Base-by-base conservation (phyloP, 2,329 filamentous ascomycete genomes). In the Fusarium dimerum region DNA sequence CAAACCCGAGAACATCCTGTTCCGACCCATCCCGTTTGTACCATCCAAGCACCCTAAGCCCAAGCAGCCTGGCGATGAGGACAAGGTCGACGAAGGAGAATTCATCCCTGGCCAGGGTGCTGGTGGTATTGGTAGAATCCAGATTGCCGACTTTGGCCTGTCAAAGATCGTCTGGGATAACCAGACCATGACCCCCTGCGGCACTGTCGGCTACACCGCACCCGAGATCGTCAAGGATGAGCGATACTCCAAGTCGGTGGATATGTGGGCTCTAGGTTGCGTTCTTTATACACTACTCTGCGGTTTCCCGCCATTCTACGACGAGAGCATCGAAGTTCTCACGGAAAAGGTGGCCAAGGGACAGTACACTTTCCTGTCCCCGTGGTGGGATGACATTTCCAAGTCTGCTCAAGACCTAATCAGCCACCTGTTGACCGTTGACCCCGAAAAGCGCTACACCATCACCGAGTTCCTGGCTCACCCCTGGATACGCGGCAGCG, bases 211-310 rank as follows among this genome's bases (percentile, higher is more conserved):
- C 41, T 99, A 99, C 75, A 97, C 94, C 5, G 94, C 94, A 4
- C 94, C 94, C 8, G 94, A 99, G 70, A 99, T 99, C 57, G 94
- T 99, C 70, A 97, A 97, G 75, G 94, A 99, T 73, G 94, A 99
- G 75, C 86, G 92, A 18, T 99, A 99, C 73, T 97, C 93, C 38
- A 99, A 97, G 79, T 95, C 91, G 47, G 94, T 99, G 43, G 94
- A 99, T 68, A 99, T 99, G 94, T 99, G 94, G 94, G 94, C 94
- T 4, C 75, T 99, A 32, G 94, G 94, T 13, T 99, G 94, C 70
- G 94, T 99, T 11, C 79, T 99, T 6, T 99, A 99, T 77, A 99
- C 94, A 1, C 78, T 99, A 1, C 87, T 99, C 15, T 99, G 94
- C 65, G 94, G 94, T 13, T 99, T 99, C 76, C 94, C 94, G 10